Percentiles rank a stretch among this genome's conserved stretches.
phyloP scores from a whole-genome alignment of 495 filamentous ascomycete genomes.

The Aspergillus biplanus region DNA sequence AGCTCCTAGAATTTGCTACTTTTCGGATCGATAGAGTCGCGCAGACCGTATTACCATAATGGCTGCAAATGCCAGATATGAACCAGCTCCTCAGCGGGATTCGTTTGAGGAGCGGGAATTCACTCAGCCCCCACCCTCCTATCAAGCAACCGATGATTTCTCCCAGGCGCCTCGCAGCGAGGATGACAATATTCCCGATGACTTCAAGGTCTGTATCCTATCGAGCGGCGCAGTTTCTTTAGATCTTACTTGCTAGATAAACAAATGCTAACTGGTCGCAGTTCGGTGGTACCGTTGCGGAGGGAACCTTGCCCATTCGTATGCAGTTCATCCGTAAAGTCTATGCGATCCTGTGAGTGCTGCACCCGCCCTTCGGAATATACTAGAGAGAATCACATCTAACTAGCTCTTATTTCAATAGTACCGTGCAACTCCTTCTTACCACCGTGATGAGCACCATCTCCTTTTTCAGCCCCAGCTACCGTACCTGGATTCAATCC shows the following conservation, averaged over 20 bases:
- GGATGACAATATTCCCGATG: constrained; percentile 91
- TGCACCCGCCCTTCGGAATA: neutral
- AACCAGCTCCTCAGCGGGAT: constrained; percentile 72
- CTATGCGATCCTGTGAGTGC: constrained; percentile 74
- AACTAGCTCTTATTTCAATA: constrained; percentile 35
- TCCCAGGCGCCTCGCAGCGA: constrained; percentile 71
- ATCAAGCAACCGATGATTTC: constrained; percentile 49
- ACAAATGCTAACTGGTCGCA: constrained; percentile 35
- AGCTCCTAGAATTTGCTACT: neutral
- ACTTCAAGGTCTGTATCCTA: constrained; percentile 75
- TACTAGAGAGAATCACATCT: neutral
- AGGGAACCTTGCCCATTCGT: constrained; percentile 91
- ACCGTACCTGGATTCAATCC: constrained; percentile 85
- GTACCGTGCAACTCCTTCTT: constrained; percentile 83
- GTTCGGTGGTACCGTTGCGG: constrained; percentile 89
- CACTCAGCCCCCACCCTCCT: constrained; percentile 83
- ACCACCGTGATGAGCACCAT: constrained; percentile 81
- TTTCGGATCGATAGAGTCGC: constrained; percentile 3
- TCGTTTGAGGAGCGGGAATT: constrained; percentile 68
- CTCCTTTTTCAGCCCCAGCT: constrained; percentile 78
- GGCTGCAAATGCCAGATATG: constrained; percentile 72
- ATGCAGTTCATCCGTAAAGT: constrained; percentile 98
- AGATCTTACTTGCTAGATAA: neutral
- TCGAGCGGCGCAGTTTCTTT: neutral
- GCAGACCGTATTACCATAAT: constrained; percentile 41